A percentile compares a stretch with the other conserved stretches of the same genome.
phyloP scores from a whole-genome alignment of 2,329 filamentous ascomycete species.

The Amauroascus verrucosus region DNA sequence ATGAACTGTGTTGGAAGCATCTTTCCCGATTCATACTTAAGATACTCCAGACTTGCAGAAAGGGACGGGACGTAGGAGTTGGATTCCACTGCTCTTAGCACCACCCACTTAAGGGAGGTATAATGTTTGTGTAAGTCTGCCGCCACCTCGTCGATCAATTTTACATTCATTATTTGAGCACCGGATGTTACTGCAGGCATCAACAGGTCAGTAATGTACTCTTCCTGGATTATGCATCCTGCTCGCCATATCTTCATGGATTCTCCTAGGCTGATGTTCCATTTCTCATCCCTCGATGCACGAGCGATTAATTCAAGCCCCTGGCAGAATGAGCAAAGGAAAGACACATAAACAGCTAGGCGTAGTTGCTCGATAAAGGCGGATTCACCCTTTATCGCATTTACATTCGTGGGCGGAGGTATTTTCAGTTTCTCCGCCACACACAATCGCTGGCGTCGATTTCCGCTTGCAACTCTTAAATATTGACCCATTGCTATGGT shows the following conservation, averaged over 20 bases:
- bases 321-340: conserved; percentile 54
- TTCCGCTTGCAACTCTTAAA: conserved; percentile 53
- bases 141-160: conserved; percentile 39
- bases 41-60: conserved; percentile 54
- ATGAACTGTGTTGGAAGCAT: conserved; percentile 58
- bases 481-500: conserved; percentile 55
- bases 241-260: conserved; percentile 53
- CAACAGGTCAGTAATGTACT: conserved; percentile 53
- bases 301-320: conserved; percentile 55
- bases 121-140: conserved; percentile 45
- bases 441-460: conserved; percentile 46
- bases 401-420: conserved; percentile 30
- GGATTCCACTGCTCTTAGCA: conserved; percentile 44
- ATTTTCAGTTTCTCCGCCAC: conserved; percentile 42
- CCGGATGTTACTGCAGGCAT: conserved; percentile 24
- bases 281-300: conserved; percentile 49
- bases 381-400: conserved; percentile 27
- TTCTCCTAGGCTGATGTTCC: conserved; percentile 39
- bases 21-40: conserved; percentile 53
- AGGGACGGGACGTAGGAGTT: conserved; percentile 54
- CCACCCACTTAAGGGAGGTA: conserved; percentile 45
- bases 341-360: conserved; percentile 52
- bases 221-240: conserved; percentile 61
- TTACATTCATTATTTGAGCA: conserved; percentile 28
- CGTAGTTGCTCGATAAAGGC: conserved; percentile 49